A percentile compares a stretch with the other conserved stretches of the same genome.
Evolutionary conservation across 805 yeast species (phyloP).

Genomic region (Saccharomycopsis sp.): DNA sequence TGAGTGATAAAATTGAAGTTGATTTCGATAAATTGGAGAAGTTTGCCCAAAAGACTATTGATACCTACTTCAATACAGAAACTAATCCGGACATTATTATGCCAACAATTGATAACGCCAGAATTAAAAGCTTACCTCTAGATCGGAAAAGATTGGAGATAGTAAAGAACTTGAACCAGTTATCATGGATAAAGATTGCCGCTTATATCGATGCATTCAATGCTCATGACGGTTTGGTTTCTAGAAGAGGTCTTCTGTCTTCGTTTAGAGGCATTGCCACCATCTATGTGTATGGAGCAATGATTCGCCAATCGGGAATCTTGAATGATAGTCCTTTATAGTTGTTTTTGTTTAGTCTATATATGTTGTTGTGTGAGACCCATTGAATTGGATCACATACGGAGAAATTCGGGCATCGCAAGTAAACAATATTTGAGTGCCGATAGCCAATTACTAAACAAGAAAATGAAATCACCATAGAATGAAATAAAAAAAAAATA

Average conservation of each 20-base stretch:
- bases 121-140: slow-evolving; percentile 28
- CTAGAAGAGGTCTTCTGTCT: slow-evolving; percentile 57
- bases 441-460: background rate
- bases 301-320: background rate
- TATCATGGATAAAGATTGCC: slow-evolving; percentile 75
- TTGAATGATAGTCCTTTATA: background rate
- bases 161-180: slow-evolving; percentile 46
- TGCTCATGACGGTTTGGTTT: slow-evolving; percentile 83
- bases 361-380: too few species aligned
- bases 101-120: slow-evolving; percentile 24
- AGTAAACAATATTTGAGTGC: background rate
- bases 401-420: too few species aligned
- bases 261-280: slow-evolving; percentile 46
- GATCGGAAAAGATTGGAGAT: slow-evolving; percentile 36
- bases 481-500: too few species aligned
- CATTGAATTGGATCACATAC: too few species aligned
- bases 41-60: background rate
- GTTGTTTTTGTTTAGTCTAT: too few species aligned
- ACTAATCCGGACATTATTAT: background rate
- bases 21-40: slow-evolving; percentile 6
- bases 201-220: slow-evolving; percentile 65
- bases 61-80: slow-evolving; percentile 7
- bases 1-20: slow-evolving; percentile 6
- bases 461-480: slow-evolving; percentile 1
- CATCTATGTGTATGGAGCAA: slow-evolving; percentile 36